Percentiles rank a stretch among this genome's conserved stretches.
These are phyloP conservation scores for Dendrobium huoshanense DNA, from an alignment of 106 monocot genomes.

Conservation along the genomic window DNA sequence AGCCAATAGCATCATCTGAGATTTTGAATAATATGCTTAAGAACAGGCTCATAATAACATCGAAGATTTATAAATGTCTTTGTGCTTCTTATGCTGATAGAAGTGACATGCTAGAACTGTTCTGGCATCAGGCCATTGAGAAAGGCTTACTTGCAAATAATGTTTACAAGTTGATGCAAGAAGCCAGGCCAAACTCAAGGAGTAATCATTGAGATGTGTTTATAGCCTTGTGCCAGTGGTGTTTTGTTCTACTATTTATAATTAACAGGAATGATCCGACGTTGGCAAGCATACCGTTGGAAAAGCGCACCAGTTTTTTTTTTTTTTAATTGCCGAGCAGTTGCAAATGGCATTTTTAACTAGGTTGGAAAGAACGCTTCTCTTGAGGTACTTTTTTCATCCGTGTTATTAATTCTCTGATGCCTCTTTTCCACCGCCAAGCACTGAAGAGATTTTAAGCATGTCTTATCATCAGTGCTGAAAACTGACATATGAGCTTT, in stretches of 20 bases:
- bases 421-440: background rate
- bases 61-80: constrained; percentile 55
- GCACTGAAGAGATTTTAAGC: background rate
- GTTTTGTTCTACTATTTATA: background rate
- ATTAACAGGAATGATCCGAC: background rate
- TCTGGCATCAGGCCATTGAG: constrained; percentile 56
- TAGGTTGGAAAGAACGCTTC: background rate
- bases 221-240: background rate
- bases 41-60: constrained; percentile 45
- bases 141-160: constrained; percentile 67
- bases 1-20: constrained; percentile 34
- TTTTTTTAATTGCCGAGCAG: background rate
- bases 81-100: constrained; percentile 54
- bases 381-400: background rate
- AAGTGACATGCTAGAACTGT: constrained; percentile 28
- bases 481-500: no score
- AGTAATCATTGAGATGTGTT: background rate
- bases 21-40: constrained; percentile 63
- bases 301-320: background rate
- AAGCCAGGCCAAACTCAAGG: constrained; percentile 10
- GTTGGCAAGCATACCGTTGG: background rate
- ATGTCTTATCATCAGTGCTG: background rate
- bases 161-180: constrained; percentile 39
- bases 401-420: background rate
- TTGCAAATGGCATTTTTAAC: background rate